Percentiles rank a stretch among this genome's conserved stretches.
Evolutionary conservation across 768 basidiomycete genomes (phyloP).

Genomic region (Serpula lacrymans): DNA sequence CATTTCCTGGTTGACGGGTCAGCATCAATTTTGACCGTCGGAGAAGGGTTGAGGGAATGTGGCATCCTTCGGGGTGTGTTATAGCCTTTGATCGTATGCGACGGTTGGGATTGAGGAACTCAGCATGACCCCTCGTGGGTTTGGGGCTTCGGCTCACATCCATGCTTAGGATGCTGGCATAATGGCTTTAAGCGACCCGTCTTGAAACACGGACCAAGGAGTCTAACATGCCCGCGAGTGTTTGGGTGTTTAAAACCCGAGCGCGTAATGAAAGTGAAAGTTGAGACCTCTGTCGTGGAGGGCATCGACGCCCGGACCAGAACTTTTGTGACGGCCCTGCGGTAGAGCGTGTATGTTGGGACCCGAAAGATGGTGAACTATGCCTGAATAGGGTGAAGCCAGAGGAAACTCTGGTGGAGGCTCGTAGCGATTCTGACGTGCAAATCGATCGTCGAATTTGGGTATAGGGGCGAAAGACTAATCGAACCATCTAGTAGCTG

Average conservation of each 20-base stretch:
- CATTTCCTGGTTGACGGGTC: constrained; percentile 57
- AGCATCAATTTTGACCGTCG: constrained; percentile 62
- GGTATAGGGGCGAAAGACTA: constrained; percentile 96
- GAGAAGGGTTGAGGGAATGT: constrained; percentile 60
- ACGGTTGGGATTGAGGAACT: constrained; percentile 58
- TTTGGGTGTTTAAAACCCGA: constrained; percentile 66
- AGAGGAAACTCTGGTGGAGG: constrained; percentile 96
- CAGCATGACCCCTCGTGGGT: constrained; percentile 52
- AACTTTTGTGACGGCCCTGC: constrained; percentile 72
- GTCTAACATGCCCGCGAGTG: constrained; percentile 82
- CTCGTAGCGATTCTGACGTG: constrained; percentile 95
- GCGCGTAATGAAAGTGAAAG: constrained; percentile 72
- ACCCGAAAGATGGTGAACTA: constrained; percentile 92
- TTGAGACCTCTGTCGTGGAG: constrained; percentile 60
- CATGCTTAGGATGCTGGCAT: constrained; percentile 73
- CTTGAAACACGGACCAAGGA: constrained; percentile 87
- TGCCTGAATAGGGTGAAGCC: constrained; percentile 89
- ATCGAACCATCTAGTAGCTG: constrained; percentile 94
- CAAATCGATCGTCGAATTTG: constrained; percentile 95
- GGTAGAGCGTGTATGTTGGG: constrained; percentile 83
- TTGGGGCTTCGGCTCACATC: constrained; percentile 47
- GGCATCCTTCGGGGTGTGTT: constrained; percentile 62
- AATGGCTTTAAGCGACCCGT: constrained; percentile 79
- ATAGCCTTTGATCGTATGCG: constrained; percentile 57
- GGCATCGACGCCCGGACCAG: constrained; percentile 73